Percentiles rank a stretch among this genome's conserved stretches.
phyloP scores from a whole-genome alignment of 1,139 yeast species.

The Scheffersomyces cryptocercus region DNA sequence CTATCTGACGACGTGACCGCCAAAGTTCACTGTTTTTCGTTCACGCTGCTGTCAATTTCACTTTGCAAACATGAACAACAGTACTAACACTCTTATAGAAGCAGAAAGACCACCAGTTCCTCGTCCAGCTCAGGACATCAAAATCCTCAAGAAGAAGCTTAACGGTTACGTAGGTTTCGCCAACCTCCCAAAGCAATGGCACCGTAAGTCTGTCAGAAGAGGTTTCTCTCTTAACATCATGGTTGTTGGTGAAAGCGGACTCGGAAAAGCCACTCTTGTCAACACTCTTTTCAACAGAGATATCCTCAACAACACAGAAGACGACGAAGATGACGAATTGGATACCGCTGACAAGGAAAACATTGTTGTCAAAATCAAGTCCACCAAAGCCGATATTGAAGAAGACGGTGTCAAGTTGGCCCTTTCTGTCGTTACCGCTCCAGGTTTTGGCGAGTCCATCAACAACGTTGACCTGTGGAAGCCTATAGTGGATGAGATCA shows the following conservation, averaged over 20 bases:
- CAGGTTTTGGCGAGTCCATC: conserved; percentile 92
- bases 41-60: too few species aligned
- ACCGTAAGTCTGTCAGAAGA: conserved; percentile 86
- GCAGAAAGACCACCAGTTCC: not conserved
- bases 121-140: conserved; percentile 36
- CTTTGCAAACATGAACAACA: too few species aligned
- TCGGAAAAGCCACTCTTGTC: conserved; percentile 91
- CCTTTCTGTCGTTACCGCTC: conserved; percentile 84
- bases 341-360: conserved; percentile 15
- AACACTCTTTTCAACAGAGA: conserved; percentile 87
- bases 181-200: conserved; percentile 98
- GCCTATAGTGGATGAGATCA: conserved; percentile 90
- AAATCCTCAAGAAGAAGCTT: conserved; percentile 76
- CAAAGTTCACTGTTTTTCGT: too few species aligned
- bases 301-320: conserved; percentile 39
- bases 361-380: conserved; percentile 58
- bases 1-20: too few species aligned
- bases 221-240: conserved; percentile 91
- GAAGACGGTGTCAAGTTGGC: conserved; percentile 92
- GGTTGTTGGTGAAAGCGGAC: conserved; percentile 90
- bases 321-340: conserved; percentile 14
- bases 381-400: conserved; percentile 73
- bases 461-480: conserved; percentile 90
- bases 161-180: conserved; percentile 97
- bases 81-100: not conserved